Conservation (phyloP, 1,139 yeast genomes). For the Magnusiomyces fungicola region DNA sequence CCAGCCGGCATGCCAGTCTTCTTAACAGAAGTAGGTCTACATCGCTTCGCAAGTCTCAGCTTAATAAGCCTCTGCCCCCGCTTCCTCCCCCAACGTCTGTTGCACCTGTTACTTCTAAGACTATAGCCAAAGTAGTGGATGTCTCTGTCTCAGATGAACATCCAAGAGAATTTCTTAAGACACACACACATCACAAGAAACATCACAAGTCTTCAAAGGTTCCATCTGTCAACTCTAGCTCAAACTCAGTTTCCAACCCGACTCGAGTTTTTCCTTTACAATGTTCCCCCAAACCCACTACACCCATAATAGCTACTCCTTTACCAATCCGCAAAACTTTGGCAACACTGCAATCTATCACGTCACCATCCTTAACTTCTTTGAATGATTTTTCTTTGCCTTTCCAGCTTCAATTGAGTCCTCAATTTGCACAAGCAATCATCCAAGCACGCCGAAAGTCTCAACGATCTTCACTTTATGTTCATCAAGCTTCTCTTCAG, state of each 20-base stretch:
- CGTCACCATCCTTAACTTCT: not conserved
- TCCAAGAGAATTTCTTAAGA: no score
- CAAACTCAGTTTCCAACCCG: not conserved
- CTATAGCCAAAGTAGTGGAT: no score
- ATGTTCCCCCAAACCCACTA: not conserved
- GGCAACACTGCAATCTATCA: not conserved
- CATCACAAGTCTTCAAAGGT: no score
- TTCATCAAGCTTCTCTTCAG: not conserved
- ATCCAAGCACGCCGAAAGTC: not conserved
- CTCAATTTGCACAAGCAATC: not conserved
- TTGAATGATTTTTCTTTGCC: not conserved
- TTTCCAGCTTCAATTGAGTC: not conserved
- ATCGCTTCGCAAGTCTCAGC: not conserved
- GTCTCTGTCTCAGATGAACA: no score
- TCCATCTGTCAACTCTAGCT: no score
- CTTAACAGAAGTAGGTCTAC: not conserved
- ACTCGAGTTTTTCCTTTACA: not conserved
- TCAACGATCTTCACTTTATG: not conserved
- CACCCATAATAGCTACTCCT: not conserved
- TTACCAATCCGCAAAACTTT: not conserved
- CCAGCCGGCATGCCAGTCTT: not conserved
- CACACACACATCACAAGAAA: no score
- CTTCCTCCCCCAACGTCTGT: slow-evolving; percentile 1
- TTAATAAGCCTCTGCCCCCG: slow-evolving; percentile 4
- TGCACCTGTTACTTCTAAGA: no score